phyloP scores from a whole-genome alignment of 2,329 filamentous ascomycete genomes.

The Alternaria sp. region DNA sequence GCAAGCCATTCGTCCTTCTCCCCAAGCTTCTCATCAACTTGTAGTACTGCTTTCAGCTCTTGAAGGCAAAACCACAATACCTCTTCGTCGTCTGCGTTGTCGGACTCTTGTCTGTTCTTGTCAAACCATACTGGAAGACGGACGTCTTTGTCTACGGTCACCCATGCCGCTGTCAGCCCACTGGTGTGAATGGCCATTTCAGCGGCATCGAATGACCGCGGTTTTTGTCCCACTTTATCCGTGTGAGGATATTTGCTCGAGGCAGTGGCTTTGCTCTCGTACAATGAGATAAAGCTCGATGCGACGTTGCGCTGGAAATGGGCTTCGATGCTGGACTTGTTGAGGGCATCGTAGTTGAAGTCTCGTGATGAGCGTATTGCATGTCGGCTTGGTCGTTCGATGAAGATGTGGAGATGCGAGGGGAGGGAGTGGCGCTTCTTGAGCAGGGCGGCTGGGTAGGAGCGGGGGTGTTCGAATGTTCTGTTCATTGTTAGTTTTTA shows the following conservation, averaged over 20 bases:
- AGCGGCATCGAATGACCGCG: neutral
- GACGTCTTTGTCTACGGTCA: neutral
- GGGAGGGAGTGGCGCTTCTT: neutral
- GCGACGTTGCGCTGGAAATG: neutral
- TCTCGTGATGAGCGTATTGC: neutral
- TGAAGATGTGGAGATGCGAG: neutral
- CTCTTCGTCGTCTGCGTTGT: neutral
- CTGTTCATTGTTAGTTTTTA: neutral
- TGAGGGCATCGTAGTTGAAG: neutral
- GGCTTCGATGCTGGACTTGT: neutral
- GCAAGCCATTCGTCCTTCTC: slow-evolving; percentile 16
- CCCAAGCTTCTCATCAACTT: neutral
- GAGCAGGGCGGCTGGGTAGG: neutral
- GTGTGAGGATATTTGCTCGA: neutral
- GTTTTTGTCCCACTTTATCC: neutral
- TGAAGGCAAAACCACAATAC: slow-evolving; percentile 13
- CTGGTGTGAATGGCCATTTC: neutral
- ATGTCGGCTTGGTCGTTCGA: neutral
- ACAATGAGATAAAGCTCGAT: slow-evolving; percentile 5
- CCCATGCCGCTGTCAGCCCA: neutral
- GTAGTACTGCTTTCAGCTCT: slow-evolving; percentile 6
- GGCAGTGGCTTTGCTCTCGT: slow-evolving; percentile 2
- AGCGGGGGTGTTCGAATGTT: neutral
- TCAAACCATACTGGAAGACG: slow-evolving; percentile 12
- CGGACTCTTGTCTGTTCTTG: neutral